Conservation (phyloP, 768 basidiomycete species). For the Rubroboletus satanas region DNA sequence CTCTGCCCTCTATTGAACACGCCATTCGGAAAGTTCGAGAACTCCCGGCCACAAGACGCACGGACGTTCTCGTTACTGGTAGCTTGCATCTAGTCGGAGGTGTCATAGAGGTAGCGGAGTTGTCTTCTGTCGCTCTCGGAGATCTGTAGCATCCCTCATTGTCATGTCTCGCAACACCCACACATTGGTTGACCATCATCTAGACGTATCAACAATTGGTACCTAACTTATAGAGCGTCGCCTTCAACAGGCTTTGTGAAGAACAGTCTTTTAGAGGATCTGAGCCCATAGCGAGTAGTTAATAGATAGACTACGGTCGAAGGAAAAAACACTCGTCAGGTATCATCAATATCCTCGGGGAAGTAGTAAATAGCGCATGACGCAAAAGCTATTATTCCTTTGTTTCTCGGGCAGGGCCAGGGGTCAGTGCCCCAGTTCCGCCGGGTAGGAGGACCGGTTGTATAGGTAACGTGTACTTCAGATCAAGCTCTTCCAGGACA, state of each 20-base stretch:
- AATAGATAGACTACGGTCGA: background rate
- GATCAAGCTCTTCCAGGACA: conserved; percentile 68
- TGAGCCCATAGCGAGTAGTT: background rate
- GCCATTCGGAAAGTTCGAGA: conserved; percentile 65
- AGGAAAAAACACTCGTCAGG: background rate
- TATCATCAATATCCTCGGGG: background rate
- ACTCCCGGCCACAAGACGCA: conserved; percentile 31
- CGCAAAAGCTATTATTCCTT: background rate
- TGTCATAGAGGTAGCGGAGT: conserved; percentile 82
- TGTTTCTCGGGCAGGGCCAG: background rate
- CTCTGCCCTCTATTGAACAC: conserved; percentile 85
- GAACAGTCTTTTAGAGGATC: background rate
- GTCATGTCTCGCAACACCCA: background rate
- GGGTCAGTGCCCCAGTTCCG: conserved; percentile 2
- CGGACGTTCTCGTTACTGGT: conserved; percentile 81
- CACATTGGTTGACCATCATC: conserved; percentile 1
- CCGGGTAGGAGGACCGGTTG: conserved; percentile 62
- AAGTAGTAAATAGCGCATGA: background rate
- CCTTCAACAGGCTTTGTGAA: conserved; percentile 37
- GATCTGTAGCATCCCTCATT: conserved; percentile 13
- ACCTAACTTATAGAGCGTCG: conserved; percentile 14
- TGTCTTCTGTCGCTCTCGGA: conserved; percentile 67
- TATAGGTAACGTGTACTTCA: conserved; percentile 65
- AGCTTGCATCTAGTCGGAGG: conserved; percentile 95
- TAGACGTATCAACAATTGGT: background rate